These are phyloP conservation scores for Stagonosporopsis cucurbitacearum DNA, from an alignment of 2,329 filamentous ascomycete genomes.

Conservation along the genomic window DNA sequence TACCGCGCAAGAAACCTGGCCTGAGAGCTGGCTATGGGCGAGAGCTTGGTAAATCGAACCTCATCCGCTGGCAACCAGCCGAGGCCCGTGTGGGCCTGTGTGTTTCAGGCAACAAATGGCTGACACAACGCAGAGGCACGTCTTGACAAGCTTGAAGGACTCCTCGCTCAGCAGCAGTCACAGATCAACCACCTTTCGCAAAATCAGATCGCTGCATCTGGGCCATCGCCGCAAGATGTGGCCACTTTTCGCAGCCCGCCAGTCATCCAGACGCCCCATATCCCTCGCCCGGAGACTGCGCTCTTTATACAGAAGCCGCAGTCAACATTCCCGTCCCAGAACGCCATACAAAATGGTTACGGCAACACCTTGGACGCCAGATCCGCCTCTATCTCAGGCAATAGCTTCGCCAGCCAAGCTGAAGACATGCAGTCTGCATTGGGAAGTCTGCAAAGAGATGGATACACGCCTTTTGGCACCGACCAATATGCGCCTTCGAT, in stretches of 20 bases:
- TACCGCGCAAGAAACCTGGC: conserved; percentile 73
- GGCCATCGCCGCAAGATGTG: conserved; percentile 42
- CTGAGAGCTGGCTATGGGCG: conserved; percentile 65
- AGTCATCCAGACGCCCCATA: conserved; percentile 50
- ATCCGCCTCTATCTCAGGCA: conserved; percentile 33
- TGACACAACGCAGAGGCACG: conserved; percentile 11
- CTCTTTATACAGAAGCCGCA: conserved; percentile 55
- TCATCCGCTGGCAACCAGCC: conserved; percentile 6
- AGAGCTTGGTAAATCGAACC: conserved; percentile 54
- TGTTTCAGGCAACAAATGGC: conserved; percentile 24
- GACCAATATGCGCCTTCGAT: conserved; percentile 42
- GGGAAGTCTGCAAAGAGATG: conserved; percentile 36
- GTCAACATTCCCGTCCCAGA: conserved; percentile 41
- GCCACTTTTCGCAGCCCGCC: conserved; percentile 46
- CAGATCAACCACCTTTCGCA: conserved; percentile 54
- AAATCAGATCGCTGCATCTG: conserved; percentile 30
- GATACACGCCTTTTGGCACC: conserved; percentile 37
- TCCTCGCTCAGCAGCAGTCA: conserved; percentile 54
- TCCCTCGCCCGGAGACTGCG: conserved; percentile 53
- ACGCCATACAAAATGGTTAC: conserved; percentile 41
- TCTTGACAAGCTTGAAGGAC: conserved; percentile 54
- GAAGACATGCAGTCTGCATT: conserved; percentile 36
- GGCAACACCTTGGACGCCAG: conserved; percentile 45
- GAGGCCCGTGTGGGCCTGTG: conserved; percentile 5
- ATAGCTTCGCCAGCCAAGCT: conserved; percentile 36